A percentile compares a stretch with the other conserved stretches of the same genome.
phyloP scores from a whole-genome alignment of 2,329 filamentous ascomycete genomes.

The Fusarium avenaceum region DNA sequence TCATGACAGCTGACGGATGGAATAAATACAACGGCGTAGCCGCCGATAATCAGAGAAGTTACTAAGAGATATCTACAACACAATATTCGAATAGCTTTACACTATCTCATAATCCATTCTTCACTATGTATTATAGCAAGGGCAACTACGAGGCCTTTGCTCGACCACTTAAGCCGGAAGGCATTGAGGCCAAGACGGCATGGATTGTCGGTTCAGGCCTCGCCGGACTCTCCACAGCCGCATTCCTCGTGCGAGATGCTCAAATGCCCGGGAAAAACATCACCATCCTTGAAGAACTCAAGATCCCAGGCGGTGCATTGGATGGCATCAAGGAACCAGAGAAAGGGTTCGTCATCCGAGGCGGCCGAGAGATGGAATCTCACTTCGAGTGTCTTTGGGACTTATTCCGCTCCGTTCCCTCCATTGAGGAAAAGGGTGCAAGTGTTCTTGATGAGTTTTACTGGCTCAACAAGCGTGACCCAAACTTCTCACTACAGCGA shows the following conservation, averaged over 20 bases:
- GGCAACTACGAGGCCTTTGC: slow-evolving; percentile 12
- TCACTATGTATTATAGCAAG: slow-evolving; percentile 7
- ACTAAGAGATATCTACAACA: not conserved
- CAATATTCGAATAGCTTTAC: not conserved
- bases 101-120: not conserved
- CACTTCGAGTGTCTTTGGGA: slow-evolving; percentile 15
- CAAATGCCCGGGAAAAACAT: slow-evolving; percentile 14
- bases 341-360: slow-evolving; percentile 7
- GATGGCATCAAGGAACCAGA: slow-evolving; percentile 8
- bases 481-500: slow-evolving; percentile 3
- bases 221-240: not conserved
- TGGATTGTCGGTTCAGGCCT: slow-evolving; percentile 13
- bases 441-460: slow-evolving; percentile 15
- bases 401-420: slow-evolving; percentile 11
- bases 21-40: not conserved
- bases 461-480: slow-evolving; percentile 16
- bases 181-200: slow-evolving; percentile 3
- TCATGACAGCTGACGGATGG: not conserved
- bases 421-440: not conserved
- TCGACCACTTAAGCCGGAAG: slow-evolving; percentile 6
- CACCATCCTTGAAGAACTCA: slow-evolving; percentile 11
- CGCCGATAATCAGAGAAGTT: not conserved
- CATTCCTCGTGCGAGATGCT: slow-evolving; percentile 13
- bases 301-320: slow-evolving; percentile 1
- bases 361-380: slow-evolving; percentile 13